Percentiles rank a stretch among this genome's conserved stretches.
These are phyloP conservation scores for Phytophthora kernoviae DNA, from an alignment of 352 stramenopile species.

Conservation along the genomic window DNA sequence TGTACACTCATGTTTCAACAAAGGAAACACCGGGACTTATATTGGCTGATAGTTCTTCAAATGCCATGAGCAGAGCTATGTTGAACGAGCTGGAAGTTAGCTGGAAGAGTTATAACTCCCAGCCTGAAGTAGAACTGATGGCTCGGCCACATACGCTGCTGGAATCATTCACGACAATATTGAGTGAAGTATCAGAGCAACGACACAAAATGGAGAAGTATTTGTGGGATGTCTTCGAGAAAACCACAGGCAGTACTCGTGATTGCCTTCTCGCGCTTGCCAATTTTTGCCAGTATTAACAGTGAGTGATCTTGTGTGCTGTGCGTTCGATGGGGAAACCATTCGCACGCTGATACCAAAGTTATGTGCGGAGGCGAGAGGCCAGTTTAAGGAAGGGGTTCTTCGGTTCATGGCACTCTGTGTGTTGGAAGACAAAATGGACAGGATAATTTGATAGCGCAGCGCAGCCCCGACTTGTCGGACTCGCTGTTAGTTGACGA, in stretches of 20 bases:
- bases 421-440: constrained; percentile 77
- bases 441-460: constrained; percentile 33
- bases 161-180: constrained; percentile 9
- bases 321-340: constrained; percentile 37
- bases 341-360: constrained; percentile 35
- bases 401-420: constrained; percentile 64
- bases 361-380: constrained; percentile 19
- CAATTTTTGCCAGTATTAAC: constrained; percentile 39
- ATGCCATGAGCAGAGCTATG: constrained; percentile 44
- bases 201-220: constrained; percentile 23
- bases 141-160: constrained; percentile 1
- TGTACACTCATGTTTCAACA: neutral
- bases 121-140: constrained; percentile 16
- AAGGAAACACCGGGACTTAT: constrained; percentile 21
- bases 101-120: constrained; percentile 42
- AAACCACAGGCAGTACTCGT: constrained; percentile 6
- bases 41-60: constrained; percentile 18
- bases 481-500: constrained; percentile 57
- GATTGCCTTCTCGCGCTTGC: constrained; percentile 22
- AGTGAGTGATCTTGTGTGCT: constrained; percentile 42
- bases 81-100: constrained; percentile 43
- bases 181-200: constrained; percentile 23
- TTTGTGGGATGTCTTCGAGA: constrained; percentile 8
- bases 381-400: constrained; percentile 22
- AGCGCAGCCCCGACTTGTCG: constrained; percentile 9